Evolutionary conservation across 2,329 filamentous ascomycete genomes (phyloP).

Genomic region (Capronia americana): DNA sequence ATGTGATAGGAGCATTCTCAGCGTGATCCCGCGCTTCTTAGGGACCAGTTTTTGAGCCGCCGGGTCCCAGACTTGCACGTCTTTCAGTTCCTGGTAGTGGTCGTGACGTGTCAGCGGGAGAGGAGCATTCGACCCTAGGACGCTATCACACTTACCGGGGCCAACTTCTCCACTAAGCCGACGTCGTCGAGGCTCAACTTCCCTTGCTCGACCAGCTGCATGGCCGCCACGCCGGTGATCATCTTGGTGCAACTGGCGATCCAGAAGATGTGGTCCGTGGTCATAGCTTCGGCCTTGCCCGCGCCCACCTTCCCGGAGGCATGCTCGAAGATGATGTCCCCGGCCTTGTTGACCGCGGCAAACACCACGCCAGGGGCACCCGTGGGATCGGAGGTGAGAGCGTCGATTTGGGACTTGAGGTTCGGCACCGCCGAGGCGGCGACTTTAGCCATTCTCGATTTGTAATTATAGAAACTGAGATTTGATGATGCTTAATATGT

Average conservation of each 20-base stretch:
- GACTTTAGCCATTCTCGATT: constrained; percentile 36
- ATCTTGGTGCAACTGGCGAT: constrained; percentile 66
- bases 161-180: constrained; percentile 53
- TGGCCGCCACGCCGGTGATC: constrained; percentile 59
- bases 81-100: constrained; percentile 52
- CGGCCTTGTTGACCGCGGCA: constrained; percentile 40
- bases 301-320: constrained; percentile 41
- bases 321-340: constrained; percentile 42
- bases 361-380: constrained; percentile 40
- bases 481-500: too few species aligned
- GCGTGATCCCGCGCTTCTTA: constrained; percentile 54
- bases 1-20: constrained; percentile 59
- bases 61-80: constrained; percentile 53
- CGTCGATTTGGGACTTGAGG: constrained; percentile 38
- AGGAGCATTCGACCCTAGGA: neutral
- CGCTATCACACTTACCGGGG: constrained; percentile 43
- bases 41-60: constrained; percentile 43
- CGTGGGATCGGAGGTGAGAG: constrained; percentile 31
- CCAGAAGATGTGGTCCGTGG: constrained; percentile 50
- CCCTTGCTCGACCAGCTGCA: constrained; percentile 65
- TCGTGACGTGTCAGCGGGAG: neutral
- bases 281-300: constrained; percentile 38
- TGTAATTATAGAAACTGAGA: neutral
- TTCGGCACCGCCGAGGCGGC: constrained; percentile 31
- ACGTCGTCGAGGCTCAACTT: constrained; percentile 57